These are phyloP conservation scores for Salix suchowensis DNA, from an alignment of 345 rosid genomes.

Conservation along the genomic window DNA sequence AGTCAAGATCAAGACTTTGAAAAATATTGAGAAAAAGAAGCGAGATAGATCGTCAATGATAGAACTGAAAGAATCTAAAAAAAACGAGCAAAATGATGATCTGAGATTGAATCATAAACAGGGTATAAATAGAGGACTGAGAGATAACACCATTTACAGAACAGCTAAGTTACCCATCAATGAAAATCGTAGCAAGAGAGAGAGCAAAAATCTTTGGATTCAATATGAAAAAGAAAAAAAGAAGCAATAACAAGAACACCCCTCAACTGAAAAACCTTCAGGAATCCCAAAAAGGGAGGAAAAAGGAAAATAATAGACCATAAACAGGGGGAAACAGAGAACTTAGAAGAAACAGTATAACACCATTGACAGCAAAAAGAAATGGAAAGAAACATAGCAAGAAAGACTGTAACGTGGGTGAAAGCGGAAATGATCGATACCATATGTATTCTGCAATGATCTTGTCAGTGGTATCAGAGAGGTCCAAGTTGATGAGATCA, in stretches of 20 bases:
- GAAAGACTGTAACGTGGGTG: not conserved
- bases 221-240: not conserved
- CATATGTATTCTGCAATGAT: constrained; percentile 28
- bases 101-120: not conserved
- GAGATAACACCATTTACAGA: not conserved
- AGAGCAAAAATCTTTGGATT: not conserved
- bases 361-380: not conserved
- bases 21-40: too few relatives aligned
- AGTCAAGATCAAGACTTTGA: not conserved
- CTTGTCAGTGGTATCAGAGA: constrained; percentile 16
- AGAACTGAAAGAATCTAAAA: not conserved
- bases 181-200: not conserved
- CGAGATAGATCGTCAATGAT: not conserved
- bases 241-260: not conserved
- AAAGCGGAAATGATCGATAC: not conserved
- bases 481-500: constrained; percentile 25
- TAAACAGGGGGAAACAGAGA: not conserved
- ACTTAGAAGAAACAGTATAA: not conserved
- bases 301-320: not conserved
- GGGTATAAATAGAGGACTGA: not conserved
- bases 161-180: not conserved
- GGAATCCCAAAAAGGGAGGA: not conserved
- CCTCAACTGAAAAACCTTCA: not conserved
- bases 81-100: not conserved
- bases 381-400: not conserved